Conservation (phyloP, 257 asterid species). For the Salvia hispanica region DNA sequence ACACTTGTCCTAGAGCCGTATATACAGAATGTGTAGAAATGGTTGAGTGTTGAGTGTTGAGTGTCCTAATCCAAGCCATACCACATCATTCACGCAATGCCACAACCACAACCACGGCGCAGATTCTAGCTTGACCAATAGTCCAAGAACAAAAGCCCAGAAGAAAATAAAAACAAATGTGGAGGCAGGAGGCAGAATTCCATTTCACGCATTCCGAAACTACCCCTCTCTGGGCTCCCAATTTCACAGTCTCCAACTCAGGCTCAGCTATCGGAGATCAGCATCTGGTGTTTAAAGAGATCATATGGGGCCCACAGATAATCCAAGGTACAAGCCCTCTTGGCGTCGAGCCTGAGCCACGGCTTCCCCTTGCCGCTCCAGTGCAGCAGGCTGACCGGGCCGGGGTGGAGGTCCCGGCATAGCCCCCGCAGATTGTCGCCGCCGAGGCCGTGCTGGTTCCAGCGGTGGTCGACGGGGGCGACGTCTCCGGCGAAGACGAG, state of each 20-base stretch:
- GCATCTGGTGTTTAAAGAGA: constrained; percentile 56
- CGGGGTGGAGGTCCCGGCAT: constrained; percentile 81
- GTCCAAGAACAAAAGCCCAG: not conserved
- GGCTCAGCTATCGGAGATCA: constrained; percentile 56
- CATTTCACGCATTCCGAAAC: constrained; percentile 21
- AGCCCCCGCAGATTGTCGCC: constrained; percentile 72
- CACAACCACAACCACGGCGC: constrained; percentile 9
- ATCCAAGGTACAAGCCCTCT: constrained; percentile 76
- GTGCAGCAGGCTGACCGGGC: constrained; percentile 80
- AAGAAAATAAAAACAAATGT: not conserved
- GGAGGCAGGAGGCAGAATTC: no score
- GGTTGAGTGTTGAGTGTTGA: no score
- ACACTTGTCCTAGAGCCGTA: no score
- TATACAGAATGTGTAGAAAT: not conserved
- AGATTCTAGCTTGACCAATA: not conserved
- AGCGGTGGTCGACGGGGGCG: constrained; percentile 64
- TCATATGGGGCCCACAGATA: constrained; percentile 71
- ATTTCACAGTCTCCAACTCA: constrained; percentile 46
- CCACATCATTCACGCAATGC: not conserved
- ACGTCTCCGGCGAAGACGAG: constrained; percentile 74
- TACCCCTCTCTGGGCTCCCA: no score
- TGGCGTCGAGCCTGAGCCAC: constrained; percentile 78
- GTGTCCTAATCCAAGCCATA: not conserved
- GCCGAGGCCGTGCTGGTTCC: constrained; percentile 93
- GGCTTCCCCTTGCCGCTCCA: constrained; percentile 98